phyloP scores from a whole-genome alignment of 257 asterid species.

The Henckelia pumila region DNA sequence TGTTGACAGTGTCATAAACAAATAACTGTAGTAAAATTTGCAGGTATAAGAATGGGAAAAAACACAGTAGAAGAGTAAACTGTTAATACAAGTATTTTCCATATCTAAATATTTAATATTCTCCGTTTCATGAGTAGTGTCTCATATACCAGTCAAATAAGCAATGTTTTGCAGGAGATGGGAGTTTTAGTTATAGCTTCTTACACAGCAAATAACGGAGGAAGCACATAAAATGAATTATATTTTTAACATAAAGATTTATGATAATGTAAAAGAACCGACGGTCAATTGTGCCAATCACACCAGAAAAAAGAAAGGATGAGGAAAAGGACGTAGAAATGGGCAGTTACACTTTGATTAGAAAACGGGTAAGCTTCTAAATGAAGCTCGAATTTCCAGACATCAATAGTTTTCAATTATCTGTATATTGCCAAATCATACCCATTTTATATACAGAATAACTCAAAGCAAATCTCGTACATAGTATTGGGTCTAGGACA shows the following conservation, averaged over 20 bases:
- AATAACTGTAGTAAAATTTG: slow-evolving; percentile 34
- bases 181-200: background rate
- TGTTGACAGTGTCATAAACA: slow-evolving; percentile 53
- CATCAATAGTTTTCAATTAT: background rate
- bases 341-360: background rate
- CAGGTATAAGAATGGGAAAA: background rate
- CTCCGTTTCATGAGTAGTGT: background rate
- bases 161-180: background rate
- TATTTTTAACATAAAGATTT: background rate
- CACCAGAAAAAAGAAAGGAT: background rate
- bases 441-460: background rate
- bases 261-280: background rate
- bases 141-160: background rate
- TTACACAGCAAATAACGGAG: background rate
- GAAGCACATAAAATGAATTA: background rate
- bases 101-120: background rate
- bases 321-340: background rate
- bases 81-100: background rate
- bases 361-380: background rate
- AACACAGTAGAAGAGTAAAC: background rate
- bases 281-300: background rate
- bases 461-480: background rate
- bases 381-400: background rate
- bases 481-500: background rate
- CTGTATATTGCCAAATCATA: background rate